phyloP scores from a whole-genome alignment of 2,329 filamentous ascomycete species.

The Harringtonia aguacate region DNA sequence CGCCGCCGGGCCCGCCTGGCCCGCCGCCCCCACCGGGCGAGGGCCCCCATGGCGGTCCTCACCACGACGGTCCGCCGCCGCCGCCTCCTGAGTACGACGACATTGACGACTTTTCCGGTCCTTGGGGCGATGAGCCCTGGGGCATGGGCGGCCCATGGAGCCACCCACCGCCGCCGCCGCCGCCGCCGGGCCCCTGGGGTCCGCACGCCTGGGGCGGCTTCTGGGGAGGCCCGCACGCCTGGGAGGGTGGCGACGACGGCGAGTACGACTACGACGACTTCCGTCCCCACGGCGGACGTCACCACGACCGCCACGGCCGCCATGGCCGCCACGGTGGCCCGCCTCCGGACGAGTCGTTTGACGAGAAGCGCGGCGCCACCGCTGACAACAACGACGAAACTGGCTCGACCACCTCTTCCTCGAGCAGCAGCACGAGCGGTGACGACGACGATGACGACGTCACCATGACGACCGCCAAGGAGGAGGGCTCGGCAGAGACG shows the following conservation, averaged over 20 bases:
- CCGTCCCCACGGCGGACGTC: not conserved
- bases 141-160: not conserved
- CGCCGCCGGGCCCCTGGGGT: not conserved
- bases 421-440: not conserved
- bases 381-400: constrained; percentile 1
- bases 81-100: not conserved
- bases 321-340: not conserved
- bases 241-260: not conserved
- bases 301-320: constrained; percentile 3
- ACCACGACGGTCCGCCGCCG: not conserved
- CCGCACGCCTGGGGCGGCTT: not conserved
- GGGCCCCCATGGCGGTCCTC: not conserved
- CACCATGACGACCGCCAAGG: constrained; percentile 18
- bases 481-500: constrained; percentile 18
- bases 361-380: not conserved
- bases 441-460: constrained; percentile 10
- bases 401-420: constrained; percentile 2
- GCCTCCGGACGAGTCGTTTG: not conserved
- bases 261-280: too few species aligned
- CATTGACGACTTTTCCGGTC: not conserved
- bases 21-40: not conserved
- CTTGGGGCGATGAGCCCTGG: not conserved
- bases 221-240: not conserved
- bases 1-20: not conserved
- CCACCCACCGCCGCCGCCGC: not conserved